Percentiles rank a stretch among this genome's conserved stretches.
These are phyloP conservation scores for Persicaria tinctoria DNA, from an alignment of 148 eudicot genomes.

Conservation along the genomic window DNA sequence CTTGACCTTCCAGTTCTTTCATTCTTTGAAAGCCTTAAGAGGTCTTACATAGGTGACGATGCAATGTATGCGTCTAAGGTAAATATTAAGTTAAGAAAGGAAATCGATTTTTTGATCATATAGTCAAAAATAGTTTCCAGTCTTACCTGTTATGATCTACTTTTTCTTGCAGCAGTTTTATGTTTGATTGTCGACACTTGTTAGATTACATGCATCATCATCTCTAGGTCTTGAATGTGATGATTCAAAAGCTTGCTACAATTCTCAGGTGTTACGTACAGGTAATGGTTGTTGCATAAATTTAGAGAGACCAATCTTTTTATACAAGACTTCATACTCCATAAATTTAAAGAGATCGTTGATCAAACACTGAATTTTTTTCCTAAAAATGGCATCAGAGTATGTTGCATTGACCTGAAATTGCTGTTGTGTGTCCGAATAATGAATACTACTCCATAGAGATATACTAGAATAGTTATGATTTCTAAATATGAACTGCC, in stretches of 20 bases:
- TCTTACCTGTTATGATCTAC: slow-evolving; percentile 3
- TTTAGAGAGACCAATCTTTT: neutral
- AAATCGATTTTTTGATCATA: neutral
- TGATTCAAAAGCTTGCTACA: slow-evolving; percentile 72
- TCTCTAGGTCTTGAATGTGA: slow-evolving; percentile 62
- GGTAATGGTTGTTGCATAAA: slow-evolving; percentile 30
- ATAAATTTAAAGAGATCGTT: slow-evolving; percentile 50
- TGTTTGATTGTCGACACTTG: slow-evolving; percentile 80
- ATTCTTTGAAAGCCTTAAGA: slow-evolving; percentile 67
- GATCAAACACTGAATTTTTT: slow-evolving; percentile 64
- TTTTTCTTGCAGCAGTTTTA: slow-evolving; percentile 72
- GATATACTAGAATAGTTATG: too few species aligned
- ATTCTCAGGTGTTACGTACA: slow-evolving; percentile 76
- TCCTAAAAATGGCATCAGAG: slow-evolving; percentile 89
- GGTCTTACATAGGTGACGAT: slow-evolving; percentile 76
- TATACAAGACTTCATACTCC: slow-evolving; percentile 5
- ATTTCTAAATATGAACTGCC: too few species aligned
- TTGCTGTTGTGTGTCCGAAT: too few species aligned
- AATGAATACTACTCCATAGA: too few species aligned
- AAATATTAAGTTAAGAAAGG: slow-evolving; percentile 11
- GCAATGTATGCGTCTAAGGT: slow-evolving; percentile 86
- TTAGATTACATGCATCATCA: slow-evolving; percentile 72
- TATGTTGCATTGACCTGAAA: slow-evolving; percentile 23
- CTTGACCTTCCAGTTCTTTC: slow-evolving; percentile 81
- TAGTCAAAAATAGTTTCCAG: neutral